Evolutionary conservation across 2,329 filamentous ascomycete genomes (phyloP), one percentile per base, ranked within the genome.

Genomic region (Raffaelea ambrosiae): DNA sequence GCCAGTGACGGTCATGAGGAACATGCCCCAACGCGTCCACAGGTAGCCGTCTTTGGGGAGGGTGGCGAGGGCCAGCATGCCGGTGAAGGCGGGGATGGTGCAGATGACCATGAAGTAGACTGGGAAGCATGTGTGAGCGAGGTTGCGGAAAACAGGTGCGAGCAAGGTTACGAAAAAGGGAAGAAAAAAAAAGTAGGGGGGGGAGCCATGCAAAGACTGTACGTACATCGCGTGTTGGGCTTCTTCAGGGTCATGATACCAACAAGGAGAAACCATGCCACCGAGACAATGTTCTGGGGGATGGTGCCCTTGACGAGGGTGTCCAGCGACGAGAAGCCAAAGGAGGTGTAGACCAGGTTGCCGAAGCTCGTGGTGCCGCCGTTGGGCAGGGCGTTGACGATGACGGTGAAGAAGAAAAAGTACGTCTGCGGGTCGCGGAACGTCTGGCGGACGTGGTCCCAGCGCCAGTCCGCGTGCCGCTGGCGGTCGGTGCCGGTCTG

Each of bases 401-500:
- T 61, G 5, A 59, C 60, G 5, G 61, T 55, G 48, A 64, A 60
- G 52, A 65, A 64, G 51, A 63, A 61, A 51, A 65, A 64, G 42
- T 63, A 46, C 8, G 46, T 46, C 48, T 61, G 58, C 10, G 54
- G 54, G 42, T 62, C 60, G 11, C 33, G 43, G 2, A 61, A 46
- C 4, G 59, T 55, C 43, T 60, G 57, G 4, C 51, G 33, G 2
- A 59, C 49, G 48, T 71, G 67, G 1, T 54, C 23, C 5, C 46
- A 48, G 18, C 63, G 59, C 52, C 67, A 66, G 14, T 60, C 57
- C 51, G 59, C 61, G 29, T 64, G 66, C 49, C 67, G 66, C 36
- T 66, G 59, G 7, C 61, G 58, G 46, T 66, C 63, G 44, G 66
- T 58, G 13, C 64, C 65, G 43, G 66, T 67, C 58, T 64, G 65